A percentile compares a stretch with the other conserved stretches of the same genome.
phyloP scores from a whole-genome alignment of 495 filamentous ascomycete species.

The Corynascus novoguineensis region DNA sequence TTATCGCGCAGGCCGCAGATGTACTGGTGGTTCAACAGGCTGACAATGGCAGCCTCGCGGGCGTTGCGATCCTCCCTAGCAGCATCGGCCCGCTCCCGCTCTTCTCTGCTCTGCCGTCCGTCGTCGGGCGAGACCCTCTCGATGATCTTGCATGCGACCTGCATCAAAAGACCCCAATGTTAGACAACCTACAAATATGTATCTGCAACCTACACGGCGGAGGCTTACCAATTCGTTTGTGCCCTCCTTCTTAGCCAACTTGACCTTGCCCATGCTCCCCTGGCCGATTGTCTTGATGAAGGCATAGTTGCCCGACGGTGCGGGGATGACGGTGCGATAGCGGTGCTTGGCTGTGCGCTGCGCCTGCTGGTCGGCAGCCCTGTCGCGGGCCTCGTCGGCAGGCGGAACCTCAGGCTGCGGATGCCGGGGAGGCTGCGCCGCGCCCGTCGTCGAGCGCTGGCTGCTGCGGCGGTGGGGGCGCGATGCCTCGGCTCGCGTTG shows the following conservation, averaged over 20 bases:
- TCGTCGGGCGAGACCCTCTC: conserved; percentile 84
- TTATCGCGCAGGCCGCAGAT: conserved; percentile 97
- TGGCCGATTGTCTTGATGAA: conserved; percentile 96
- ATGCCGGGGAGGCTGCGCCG: conserved; percentile 23
- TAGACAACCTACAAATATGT: conserved; percentile 11
- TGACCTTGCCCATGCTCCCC: conserved; percentile 96
- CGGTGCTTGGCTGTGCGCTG: conserved; percentile 43
- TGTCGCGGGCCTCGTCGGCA: conserved; percentile 40
- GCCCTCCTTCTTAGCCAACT: conserved; percentile 75
- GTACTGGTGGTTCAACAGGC: conserved; percentile 89
- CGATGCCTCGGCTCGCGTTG: conserved; percentile 37
- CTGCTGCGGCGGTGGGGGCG: conserved; percentile 42
- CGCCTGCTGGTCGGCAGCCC: conserved; percentile 39
- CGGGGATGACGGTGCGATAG: conserved; percentile 76
- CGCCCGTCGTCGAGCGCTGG: conserved; percentile 24
- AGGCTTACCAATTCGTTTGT: conserved; percentile 69
- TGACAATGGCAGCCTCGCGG: conserved; percentile 94
- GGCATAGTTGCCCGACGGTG: conserved; percentile 80
- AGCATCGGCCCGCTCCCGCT: conserved; percentile 81
- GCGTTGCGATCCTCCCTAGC: conserved; percentile 97
- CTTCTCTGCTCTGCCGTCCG: conserved; percentile 61
- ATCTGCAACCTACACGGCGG: conserved; percentile 40
- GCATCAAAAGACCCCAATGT: conserved; percentile 11
- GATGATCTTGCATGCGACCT: conserved; percentile 98
- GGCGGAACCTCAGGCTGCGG: conserved; percentile 49